These are phyloP conservation scores for Psilocybe cubensis DNA, from an alignment of 768 basidiomycete genomes.

Conservation along the genomic window DNA sequence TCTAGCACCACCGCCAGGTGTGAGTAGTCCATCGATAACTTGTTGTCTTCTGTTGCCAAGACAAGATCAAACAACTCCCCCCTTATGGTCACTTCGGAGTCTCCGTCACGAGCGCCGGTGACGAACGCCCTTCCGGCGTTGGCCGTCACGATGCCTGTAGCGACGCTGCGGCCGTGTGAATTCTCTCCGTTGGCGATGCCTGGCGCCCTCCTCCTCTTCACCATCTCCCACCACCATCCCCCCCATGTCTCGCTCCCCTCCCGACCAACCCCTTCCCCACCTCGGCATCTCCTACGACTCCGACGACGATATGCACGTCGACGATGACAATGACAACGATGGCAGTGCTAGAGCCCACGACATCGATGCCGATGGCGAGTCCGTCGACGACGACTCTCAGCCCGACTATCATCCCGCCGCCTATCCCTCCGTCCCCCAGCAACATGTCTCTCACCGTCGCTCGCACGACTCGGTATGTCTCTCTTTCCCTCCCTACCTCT, in stretches of 20 bases:
- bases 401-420: slow-evolving; percentile 33
- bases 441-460: slow-evolving; percentile 27
- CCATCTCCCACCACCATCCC: slow-evolving; percentile 42
- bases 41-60: slow-evolving; percentile 6
- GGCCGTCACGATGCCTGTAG: slow-evolving; percentile 61
- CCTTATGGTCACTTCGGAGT: slow-evolving; percentile 40
- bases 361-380: slow-evolving; percentile 66
- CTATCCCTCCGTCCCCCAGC: slow-evolving; percentile 31
- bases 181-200: slow-evolving; percentile 58
- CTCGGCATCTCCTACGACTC: slow-evolving; percentile 64
- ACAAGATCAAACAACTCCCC: slow-evolving; percentile 16
- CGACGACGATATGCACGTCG: slow-evolving; percentile 73
- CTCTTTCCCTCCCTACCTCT: slow-evolving; percentile 7
- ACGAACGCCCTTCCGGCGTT: slow-evolving; percentile 61
- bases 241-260: slow-evolving; percentile 33
- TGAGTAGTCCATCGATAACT: slow-evolving; percentile 30
- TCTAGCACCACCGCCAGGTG: slow-evolving; percentile 88
- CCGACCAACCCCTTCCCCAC: slow-evolving; percentile 37
- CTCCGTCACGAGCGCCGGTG: slow-evolving; percentile 60
- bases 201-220: slow-evolving; percentile 51
- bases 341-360: slow-evolving; percentile 54
- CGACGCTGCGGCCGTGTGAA: slow-evolving; percentile 60
- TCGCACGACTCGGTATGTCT: slow-evolving; percentile 45
- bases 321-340: slow-evolving; percentile 60
- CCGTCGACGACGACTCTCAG: slow-evolving; percentile 57